Percentiles rank a stretch among this genome's conserved stretches.
Conservation (phyloP, 2,329 filamentous ascomycete genomes). For the Dendrostoma leiphaemia region DNA sequence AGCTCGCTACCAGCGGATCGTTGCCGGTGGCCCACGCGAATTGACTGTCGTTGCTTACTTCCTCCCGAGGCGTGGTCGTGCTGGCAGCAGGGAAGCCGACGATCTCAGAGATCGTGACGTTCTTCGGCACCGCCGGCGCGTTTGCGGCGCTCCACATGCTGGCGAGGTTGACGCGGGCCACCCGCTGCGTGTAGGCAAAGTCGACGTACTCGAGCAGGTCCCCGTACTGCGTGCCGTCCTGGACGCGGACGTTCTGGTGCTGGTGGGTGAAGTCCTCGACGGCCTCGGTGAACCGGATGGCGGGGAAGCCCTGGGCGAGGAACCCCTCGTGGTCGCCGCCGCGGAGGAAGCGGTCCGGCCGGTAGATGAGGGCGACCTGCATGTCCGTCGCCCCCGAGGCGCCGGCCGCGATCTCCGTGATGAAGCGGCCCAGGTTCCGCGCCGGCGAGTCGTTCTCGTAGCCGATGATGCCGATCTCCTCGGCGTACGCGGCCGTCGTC, state of each 20-base stretch:
- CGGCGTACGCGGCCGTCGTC: slow-evolving; percentile 3
- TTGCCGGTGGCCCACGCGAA: slow-evolving; percentile 44
- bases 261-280: slow-evolving; percentile 57
- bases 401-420: slow-evolving; percentile 47
- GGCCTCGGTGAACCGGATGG: slow-evolving; percentile 56
- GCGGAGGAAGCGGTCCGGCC: slow-evolving; percentile 53
- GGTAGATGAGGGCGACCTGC: slow-evolving; percentile 55
- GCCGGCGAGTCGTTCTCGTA: slow-evolving; percentile 43
- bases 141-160: slow-evolving; percentile 52
- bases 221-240: slow-evolving; percentile 51
- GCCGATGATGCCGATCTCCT: slow-evolving; percentile 36
- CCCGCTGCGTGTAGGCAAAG: slow-evolving; percentile 51
- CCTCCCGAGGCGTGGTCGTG: slow-evolving; percentile 35
- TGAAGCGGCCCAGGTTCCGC: slow-evolving; percentile 51
- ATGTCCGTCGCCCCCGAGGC: slow-evolving; percentile 49
- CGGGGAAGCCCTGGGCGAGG: slow-evolving; percentile 52
- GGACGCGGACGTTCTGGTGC: slow-evolving; percentile 51
- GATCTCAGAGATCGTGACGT: slow-evolving; percentile 36
- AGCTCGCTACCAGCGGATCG: slow-evolving; percentile 37
- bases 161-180: slow-evolving; percentile 53
- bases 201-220: slow-evolving; percentile 57
- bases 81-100: slow-evolving; percentile 11
- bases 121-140: slow-evolving; percentile 46
- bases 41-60: slow-evolving; percentile 46
- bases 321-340: slow-evolving; percentile 57